Conservation (phyloP, 305 asterid genomes). For the Caryopteris hybrid region DNA sequence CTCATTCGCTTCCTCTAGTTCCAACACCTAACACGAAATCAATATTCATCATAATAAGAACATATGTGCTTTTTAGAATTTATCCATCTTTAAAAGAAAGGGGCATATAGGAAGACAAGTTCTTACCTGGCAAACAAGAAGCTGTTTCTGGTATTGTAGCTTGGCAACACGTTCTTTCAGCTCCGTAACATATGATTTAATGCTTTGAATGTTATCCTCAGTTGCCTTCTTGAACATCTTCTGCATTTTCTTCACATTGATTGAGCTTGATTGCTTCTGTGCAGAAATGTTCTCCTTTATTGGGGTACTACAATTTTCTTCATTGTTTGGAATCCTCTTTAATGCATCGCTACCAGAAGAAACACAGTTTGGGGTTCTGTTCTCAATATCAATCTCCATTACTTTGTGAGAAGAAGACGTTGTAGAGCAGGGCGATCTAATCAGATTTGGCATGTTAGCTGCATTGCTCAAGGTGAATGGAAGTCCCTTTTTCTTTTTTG, state of each 20-base stretch:
- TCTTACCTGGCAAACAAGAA: constrained; percentile 88
- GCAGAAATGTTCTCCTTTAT: constrained; percentile 40
- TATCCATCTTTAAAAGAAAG: not conserved
- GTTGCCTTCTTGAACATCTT: constrained; percentile 87
- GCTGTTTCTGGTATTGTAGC: constrained; percentile 95
- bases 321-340: constrained; percentile 34
- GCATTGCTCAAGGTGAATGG: constrained; percentile 75
- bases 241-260: constrained; percentile 80
- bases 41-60: not conserved
- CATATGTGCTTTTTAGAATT: not conserved
- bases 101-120: constrained; percentile 1
- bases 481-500: constrained; percentile 55
- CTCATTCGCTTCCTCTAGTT: constrained; percentile 81
- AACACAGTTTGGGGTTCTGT: constrained; percentile 49
- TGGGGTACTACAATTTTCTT: constrained; percentile 32
- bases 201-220: constrained; percentile 82
- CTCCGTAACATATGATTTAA: constrained; percentile 81
- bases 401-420: constrained; percentile 44
- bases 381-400: constrained; percentile 53
- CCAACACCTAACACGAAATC: constrained; percentile 56
- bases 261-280: constrained; percentile 53
- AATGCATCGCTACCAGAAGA: constrained; percentile 23
- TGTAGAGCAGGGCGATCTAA: constrained; percentile 83
- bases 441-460: constrained; percentile 60
- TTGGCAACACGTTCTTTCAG: constrained; percentile 93